phyloP scores from a whole-genome alignment of 495 filamentous ascomycete genomes.

The Talaromyces wortmannii region DNA sequence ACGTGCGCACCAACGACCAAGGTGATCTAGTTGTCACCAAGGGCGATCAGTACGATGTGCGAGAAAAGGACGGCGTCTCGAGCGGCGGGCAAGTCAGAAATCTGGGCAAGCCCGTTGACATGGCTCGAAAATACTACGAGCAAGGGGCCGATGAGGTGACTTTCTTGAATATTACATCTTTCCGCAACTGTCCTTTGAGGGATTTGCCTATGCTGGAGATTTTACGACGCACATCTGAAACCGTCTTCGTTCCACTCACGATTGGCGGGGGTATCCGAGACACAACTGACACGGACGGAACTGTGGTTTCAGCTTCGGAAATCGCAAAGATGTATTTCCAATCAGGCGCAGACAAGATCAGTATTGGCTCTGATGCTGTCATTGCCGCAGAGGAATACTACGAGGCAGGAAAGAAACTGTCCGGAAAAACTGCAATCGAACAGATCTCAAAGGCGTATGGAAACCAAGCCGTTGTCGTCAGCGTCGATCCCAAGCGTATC shows the following conservation, averaged over 20 bases:
- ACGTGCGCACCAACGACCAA: slow-evolving; percentile 92
- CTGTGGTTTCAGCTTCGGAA: slow-evolving; percentile 74
- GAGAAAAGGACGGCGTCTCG: slow-evolving; percentile 63
- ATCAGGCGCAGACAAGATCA: slow-evolving; percentile 97
- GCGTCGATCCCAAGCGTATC: slow-evolving; percentile 85
- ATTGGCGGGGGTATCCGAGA: slow-evolving; percentile 94
- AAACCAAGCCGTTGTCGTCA: slow-evolving; percentile 94
- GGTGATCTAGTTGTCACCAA: slow-evolving; percentile 97
- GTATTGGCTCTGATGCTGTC: slow-evolving; percentile 93
- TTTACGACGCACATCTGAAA: slow-evolving; percentile 74
- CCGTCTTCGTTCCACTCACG: slow-evolving; percentile 95
- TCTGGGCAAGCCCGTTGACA: slow-evolving; percentile 90
- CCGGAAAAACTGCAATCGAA: slow-evolving; percentile 85
- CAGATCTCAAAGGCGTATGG: slow-evolving; percentile 90
- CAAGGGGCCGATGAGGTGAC: slow-evolving; percentile 95
- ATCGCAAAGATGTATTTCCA: slow-evolving; percentile 97
- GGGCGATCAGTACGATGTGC: slow-evolving; percentile 98
- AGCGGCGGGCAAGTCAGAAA: slow-evolving; percentile 77
- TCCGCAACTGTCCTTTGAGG: slow-evolving; percentile 85
- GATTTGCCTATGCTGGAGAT: slow-evolving; percentile 97
- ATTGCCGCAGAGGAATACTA: slow-evolving; percentile 88
- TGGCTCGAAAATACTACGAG: slow-evolving; percentile 91
- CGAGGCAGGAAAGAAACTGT: slow-evolving; percentile 53
- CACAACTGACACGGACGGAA: slow-evolving; percentile 84
- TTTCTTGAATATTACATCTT: slow-evolving; percentile 96